Evolutionary conservation across 768 basidiomycete species (phyloP), one percentile per base, ranked within the genome.

Genomic region (Boletus pseudo-olivaceus): DNA sequence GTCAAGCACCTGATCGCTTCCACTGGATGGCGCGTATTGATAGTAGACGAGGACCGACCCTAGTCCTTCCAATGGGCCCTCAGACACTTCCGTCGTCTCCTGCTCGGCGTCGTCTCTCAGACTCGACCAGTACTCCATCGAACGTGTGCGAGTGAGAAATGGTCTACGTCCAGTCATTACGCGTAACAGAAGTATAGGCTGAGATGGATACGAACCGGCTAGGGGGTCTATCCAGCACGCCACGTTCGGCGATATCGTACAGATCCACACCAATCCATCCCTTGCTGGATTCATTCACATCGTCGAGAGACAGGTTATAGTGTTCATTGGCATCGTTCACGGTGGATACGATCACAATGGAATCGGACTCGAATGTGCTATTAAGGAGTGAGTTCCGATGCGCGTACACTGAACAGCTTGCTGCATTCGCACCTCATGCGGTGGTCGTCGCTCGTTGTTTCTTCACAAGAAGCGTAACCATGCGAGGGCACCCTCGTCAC

Each of bases 141-240:
- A 45, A 26, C 26, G 51, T 10, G 35, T 43, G 27, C n/a, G 19
- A n/a, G 40, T 26, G 8, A 42, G 30, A 14, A 48, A 37, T 7
- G 47, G 47, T 30, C 59, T 56, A 20, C 2, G 5, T 37, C 27
- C 15, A 17, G 8, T 12, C 19, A 3, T 55, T 30, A 14, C 14
- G 2, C 26, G 2, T 1, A 1, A 26, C 5, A 5, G 27, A 15
- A 14, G 26, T 14, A 17, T 6, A 8, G 12, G 3, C 5, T 1
- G 12, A 20, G 10, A 34, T 23, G n/a, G 23, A 41, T 27, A 43
- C 56, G 26, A 14, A 64, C 63, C 52, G 54, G 20, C 56, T 51
- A 20, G 32, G 43, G 23, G 39, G 44, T 45, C 49, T 27, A 26
- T 10, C 14, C 14, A 57, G 4, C n/a, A 4, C 3, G 33, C 51